Conservation (phyloP, 1,284 basidiomycete species). For the Wolfiporia cocos region DNA sequence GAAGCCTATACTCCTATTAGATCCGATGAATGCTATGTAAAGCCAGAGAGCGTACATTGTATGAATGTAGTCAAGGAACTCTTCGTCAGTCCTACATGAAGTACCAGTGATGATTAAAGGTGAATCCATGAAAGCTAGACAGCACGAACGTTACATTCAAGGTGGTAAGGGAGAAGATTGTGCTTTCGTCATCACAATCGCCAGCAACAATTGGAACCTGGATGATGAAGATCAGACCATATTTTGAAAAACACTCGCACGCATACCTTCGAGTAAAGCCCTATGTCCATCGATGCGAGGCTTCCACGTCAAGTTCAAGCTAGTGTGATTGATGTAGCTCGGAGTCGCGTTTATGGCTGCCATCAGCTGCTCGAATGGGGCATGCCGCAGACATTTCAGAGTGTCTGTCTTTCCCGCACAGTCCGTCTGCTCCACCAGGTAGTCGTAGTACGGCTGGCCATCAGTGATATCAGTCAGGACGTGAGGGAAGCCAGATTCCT, state of each 20-base stretch:
- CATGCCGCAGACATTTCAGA: conserved; percentile 34
- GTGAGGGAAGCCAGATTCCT: conserved; percentile 29
- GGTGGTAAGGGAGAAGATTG: conserved; percentile 20
- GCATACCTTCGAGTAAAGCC: conserved; percentile 19
- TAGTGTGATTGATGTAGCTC: conserved; percentile 2
- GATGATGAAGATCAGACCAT: no score
- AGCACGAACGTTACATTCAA: conserved; percentile 16
- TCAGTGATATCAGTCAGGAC: conserved; percentile 24
- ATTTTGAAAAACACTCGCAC: not conserved
- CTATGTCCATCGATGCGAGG: conserved; percentile 30
- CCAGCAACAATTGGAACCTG: conserved; percentile 11
- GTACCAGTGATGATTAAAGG: not conserved
- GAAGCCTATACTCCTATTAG: conserved; percentile 3
- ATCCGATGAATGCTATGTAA: not conserved
- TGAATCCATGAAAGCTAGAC: no score
- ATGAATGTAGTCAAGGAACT: conserved; percentile 10
- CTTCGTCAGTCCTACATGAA: conserved; percentile 10
- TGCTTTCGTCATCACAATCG: conserved; percentile 29
- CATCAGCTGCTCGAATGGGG: conserved; percentile 24
- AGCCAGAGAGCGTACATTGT: conserved; percentile 1
- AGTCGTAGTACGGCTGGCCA: conserved; percentile 29
- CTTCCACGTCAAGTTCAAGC: conserved; percentile 22
- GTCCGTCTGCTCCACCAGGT: conserved; percentile 23
- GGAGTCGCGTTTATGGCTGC: conserved; percentile 26
- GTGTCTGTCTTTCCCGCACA: conserved; percentile 28